Percentiles rank a stretch among this genome's conserved stretches.
These are phyloP conservation scores for Maudiozyma turicensis DNA, from an alignment of 805 yeast species.

Conservation along the genomic window DNA sequence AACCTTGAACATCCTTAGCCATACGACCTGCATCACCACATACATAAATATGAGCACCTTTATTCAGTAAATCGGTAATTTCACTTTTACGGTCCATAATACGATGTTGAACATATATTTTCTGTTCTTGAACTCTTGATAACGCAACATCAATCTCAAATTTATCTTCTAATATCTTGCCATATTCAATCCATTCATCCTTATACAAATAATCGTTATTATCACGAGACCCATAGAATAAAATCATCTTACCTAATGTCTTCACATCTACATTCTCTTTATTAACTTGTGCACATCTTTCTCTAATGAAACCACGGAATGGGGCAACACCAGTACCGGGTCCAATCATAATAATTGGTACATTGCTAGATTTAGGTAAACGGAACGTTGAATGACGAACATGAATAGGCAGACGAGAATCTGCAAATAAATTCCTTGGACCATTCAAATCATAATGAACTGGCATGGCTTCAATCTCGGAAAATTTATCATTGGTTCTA, in stretches of 20 bases:
- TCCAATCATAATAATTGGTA: slow-evolving; percentile 87
- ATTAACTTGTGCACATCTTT: slow-evolving; percentile 52
- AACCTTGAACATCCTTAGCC: slow-evolving; percentile 86
- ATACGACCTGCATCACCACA: slow-evolving; percentile 95
- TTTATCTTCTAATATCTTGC: slow-evolving; percentile 45
- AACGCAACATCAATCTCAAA: slow-evolving; percentile 78
- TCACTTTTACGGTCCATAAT: slow-evolving; percentile 42
- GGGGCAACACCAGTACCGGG: slow-evolving; percentile 99
- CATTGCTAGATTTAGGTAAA: slow-evolving; percentile 73
- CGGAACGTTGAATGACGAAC: slow-evolving; percentile 92
- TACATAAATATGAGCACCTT: slow-evolving; percentile 85
- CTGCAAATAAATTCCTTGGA: slow-evolving; percentile 50
- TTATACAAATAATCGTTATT: slow-evolving; percentile 80
- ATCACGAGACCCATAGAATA: slow-evolving; percentile 84
- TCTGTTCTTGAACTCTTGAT: slow-evolving; percentile 55
- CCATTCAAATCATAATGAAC: slow-evolving; percentile 70
- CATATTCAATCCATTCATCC: slow-evolving; percentile 80
- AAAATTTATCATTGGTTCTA: slow-evolving; percentile 36
- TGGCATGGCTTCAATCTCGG: slow-evolving; percentile 24
- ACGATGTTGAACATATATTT: slow-evolving; percentile 79
- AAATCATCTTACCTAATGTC: slow-evolving; percentile 58
- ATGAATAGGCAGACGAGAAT: slow-evolving; percentile 71
- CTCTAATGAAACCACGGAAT: slow-evolving; percentile 89
- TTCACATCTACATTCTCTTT: slow-evolving; percentile 25
- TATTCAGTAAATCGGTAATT: slow-evolving; percentile 37